phyloP scores from a whole-genome alignment of 805 yeast species.

The Alloascoidea africana region DNA sequence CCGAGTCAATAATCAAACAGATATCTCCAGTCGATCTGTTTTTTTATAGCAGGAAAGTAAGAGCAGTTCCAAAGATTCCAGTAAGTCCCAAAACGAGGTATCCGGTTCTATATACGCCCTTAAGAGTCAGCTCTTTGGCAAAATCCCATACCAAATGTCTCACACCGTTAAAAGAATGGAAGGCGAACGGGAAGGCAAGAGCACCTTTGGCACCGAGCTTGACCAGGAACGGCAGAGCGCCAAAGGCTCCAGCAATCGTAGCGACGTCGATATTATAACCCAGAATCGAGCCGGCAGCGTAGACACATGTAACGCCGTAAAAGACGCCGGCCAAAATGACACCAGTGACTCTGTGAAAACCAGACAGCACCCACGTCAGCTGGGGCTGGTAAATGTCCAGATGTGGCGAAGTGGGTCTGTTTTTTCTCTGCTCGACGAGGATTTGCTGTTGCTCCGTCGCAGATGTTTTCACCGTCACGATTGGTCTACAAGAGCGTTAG shows the following conservation, averaged over 20 bases:
- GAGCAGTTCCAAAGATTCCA: conserved; percentile 34
- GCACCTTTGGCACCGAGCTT: conserved; percentile 54
- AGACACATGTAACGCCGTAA: conserved; percentile 37
- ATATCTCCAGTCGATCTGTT: too few species aligned
- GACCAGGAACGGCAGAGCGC: conserved; percentile 46
- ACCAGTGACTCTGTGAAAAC: conserved; percentile 80
- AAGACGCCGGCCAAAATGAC: conserved; percentile 66
- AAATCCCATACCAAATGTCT: conserved; percentile 93
- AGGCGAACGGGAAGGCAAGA: conserved; percentile 72
- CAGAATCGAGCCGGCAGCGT: conserved; percentile 51
- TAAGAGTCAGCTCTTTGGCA: conserved; percentile 62
- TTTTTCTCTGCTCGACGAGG: conserved; percentile 65
- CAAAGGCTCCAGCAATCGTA: conserved; percentile 35
- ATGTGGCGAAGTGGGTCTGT: conserved; percentile 88
- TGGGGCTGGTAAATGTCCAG: conserved; percentile 84
- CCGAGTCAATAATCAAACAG: too few species aligned
- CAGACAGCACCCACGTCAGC: conserved; percentile 68
- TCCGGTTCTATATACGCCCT: conserved; percentile 90
- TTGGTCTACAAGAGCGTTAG: conserved; percentile 3
- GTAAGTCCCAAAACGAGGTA: conserved; percentile 61
- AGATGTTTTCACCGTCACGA: conserved; percentile 33
- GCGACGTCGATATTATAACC: conserved; percentile 42
- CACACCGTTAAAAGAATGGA: conserved; percentile 75
- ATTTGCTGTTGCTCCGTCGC: conserved; percentile 51
- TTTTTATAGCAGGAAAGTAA: conserved; percentile 21